Conservation (phyloP, 768 basidiomycete species). For the Lactarius vividus region DNA sequence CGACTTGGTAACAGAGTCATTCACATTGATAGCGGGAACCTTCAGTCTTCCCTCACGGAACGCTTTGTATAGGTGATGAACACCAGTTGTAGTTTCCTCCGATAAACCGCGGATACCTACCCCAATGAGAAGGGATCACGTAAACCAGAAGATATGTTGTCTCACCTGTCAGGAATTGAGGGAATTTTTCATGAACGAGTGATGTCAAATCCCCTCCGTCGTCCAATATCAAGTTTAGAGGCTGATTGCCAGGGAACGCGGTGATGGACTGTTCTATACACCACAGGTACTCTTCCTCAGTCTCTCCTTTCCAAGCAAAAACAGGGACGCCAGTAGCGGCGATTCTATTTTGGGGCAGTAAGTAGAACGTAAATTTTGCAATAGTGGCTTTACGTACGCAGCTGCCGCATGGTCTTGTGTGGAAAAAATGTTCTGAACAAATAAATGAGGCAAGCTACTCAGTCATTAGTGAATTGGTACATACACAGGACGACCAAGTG, state of each 20-base stretch:
- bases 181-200: constrained; percentile 94
- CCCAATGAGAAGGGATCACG: constrained; percentile 11
- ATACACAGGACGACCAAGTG: constrained; percentile 95
- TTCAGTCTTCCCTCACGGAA: constrained; percentile 95
- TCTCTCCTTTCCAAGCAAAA: constrained; percentile 99
- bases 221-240: constrained; percentile 98
- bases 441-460: constrained; percentile 2
- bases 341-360: constrained; percentile 50
- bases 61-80: constrained; percentile 98
- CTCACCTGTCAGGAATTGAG: constrained; percentile 78
- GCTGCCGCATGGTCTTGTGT: constrained; percentile 99
- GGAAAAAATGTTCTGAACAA: constrained; percentile 90
- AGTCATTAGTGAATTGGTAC: constrained; percentile 30
- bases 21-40: constrained; percentile 99
- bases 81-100: constrained; percentile 99
- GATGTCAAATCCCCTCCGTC: constrained; percentile 97
- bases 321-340: constrained; percentile 98
- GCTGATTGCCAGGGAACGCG: constrained; percentile 80
- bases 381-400: constrained; percentile 54
- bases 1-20: constrained; percentile 99
- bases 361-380: constrained; percentile 8
- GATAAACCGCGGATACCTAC: constrained; percentile 89
- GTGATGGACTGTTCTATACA: constrained; percentile 94
- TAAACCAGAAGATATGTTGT: constrained; percentile 6
- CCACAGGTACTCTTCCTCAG: constrained; percentile 98